phyloP scores from a whole-genome alignment of 2,329 filamentous ascomycete genomes.

The Acrocalymma vagum region DNA sequence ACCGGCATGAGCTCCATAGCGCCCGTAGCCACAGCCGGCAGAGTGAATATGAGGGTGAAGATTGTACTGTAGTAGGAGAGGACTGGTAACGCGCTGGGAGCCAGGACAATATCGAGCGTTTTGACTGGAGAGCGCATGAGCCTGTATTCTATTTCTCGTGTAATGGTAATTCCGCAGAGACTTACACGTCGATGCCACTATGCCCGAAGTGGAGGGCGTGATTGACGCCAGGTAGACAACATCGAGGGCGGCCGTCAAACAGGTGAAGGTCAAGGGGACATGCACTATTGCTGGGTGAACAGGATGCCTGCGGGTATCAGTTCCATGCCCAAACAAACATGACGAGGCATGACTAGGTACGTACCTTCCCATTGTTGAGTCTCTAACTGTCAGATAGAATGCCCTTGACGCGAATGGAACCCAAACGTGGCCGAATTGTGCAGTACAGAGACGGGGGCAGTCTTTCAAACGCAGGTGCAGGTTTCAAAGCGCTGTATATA shows the following conservation, averaged over 20 bases:
- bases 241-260: slow-evolving; percentile 53
- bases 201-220: slow-evolving; percentile 40
- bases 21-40: slow-evolving; percentile 44
- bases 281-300: slow-evolving; percentile 57
- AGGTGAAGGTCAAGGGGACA: slow-evolving; percentile 57
- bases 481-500: too few species aligned
- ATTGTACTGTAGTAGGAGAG: slow-evolving; percentile 56
- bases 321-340: too few species aligned
- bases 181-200: slow-evolving; percentile 38
- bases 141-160: too few species aligned
- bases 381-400: too few species aligned
- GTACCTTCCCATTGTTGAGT: too few species aligned
- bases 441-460: too few species aligned
- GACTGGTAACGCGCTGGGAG: slow-evolving; percentile 44
- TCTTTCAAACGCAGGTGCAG: too few species aligned
- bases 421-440: too few species aligned
- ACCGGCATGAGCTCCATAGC: slow-evolving; percentile 50
- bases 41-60: slow-evolving; percentile 44
- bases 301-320: too few species aligned
- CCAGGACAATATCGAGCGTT: slow-evolving; percentile 33
- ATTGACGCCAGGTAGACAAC: slow-evolving; percentile 44
- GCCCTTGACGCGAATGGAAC: too few species aligned
- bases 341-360: too few species aligned
- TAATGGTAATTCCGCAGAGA: neutral
- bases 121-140: slow-evolving; percentile 31